Evolutionary conservation across 1,284 basidiomycete species (phyloP).

Genomic region (Cystobasidiaceae sp.): DNA sequence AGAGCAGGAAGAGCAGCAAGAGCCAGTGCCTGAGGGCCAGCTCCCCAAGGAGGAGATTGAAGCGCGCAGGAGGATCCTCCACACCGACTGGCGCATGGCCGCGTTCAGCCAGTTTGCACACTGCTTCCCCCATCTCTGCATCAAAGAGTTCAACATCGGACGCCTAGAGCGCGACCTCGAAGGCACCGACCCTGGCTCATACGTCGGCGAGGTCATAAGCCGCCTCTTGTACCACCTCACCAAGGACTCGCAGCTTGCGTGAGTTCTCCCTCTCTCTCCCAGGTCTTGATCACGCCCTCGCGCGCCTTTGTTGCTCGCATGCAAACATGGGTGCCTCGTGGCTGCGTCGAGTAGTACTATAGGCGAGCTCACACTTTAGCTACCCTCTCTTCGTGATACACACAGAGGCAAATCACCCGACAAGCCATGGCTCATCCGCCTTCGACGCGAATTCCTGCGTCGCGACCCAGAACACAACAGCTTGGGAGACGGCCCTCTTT

Average conservation of each 20-base stretch:
- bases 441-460: slow-evolving; percentile 47
- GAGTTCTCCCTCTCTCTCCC: slow-evolving; percentile 41
- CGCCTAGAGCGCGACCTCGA: slow-evolving; percentile 52
- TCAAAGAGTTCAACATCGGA: slow-evolving; percentile 38
- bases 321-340: not conserved
- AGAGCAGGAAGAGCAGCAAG: slow-evolving; percentile 17
- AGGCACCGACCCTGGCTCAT: slow-evolving; percentile 47
- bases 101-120: slow-evolving; percentile 27
- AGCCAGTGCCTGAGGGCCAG: not conserved
- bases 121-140: slow-evolving; percentile 16
- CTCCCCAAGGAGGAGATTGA: slow-evolving; percentile 15
- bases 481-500: slow-evolving; percentile 41
- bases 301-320: not conserved
- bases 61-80: slow-evolving; percentile 7
- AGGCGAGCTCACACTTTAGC: too few relatives aligned
- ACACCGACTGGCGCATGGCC: slow-evolving; percentile 26
- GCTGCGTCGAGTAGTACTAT: too few relatives aligned
- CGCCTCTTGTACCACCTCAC: slow-evolving; percentile 52
- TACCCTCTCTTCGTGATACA: too few relatives aligned
- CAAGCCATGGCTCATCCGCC: slow-evolving; percentile 46
- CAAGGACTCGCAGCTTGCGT: slow-evolving; percentile 52
- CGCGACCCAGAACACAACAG: slow-evolving; percentile 42
- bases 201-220: slow-evolving; percentile 49
- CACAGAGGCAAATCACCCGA: slow-evolving; percentile 37
- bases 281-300: not conserved